Percentiles rank a stretch among this genome's conserved stretches.
Conservation (phyloP, 139 green algal genomes). For the Tetraselmis chui region DNA sequence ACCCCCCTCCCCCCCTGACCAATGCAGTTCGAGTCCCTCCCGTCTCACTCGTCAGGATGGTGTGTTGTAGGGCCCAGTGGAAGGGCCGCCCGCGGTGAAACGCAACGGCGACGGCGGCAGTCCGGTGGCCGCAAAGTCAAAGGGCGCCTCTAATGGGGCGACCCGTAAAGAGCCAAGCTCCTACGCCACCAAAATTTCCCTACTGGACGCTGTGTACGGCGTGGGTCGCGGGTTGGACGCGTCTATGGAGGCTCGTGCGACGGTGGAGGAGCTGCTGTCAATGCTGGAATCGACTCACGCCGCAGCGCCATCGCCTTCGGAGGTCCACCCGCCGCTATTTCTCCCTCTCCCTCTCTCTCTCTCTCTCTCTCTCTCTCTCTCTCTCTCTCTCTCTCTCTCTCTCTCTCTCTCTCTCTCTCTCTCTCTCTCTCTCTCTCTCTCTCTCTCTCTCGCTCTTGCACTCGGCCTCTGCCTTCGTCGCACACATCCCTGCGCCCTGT, state of each 20-base stretch:
- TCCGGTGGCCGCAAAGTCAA: background rate
- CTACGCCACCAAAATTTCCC: background rate
- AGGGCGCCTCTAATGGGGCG: too few relatives aligned
- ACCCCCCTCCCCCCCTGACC: background rate
- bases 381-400: too few relatives aligned
- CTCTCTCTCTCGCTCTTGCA: too few relatives aligned
- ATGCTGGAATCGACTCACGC: constrained; percentile 48
- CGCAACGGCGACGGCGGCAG: background rate
- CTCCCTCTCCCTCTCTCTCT: too few relatives aligned
- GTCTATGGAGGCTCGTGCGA: constrained; percentile 23
- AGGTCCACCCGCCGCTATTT: too few relatives aligned
- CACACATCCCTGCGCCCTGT: too few relatives aligned
- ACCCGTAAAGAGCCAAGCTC: background rate
- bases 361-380: too few relatives aligned
- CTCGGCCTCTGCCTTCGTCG: too few relatives aligned
- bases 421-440: too few relatives aligned
- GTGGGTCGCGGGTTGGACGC: constrained; percentile 37
- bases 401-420: too few relatives aligned
- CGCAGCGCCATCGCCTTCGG: constrained; percentile 2
- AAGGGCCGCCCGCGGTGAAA: background rate
- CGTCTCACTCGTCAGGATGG: too few relatives aligned
- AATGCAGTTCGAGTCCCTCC: background rate
- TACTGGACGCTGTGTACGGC: constrained; percentile 48
- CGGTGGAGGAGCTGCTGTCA: constrained; percentile 46
- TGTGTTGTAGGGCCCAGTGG: background rate